These are phyloP conservation scores for Talaromyces verruculosus DNA, from an alignment of 2,329 filamentous ascomycete species.

Conservation along the genomic window DNA sequence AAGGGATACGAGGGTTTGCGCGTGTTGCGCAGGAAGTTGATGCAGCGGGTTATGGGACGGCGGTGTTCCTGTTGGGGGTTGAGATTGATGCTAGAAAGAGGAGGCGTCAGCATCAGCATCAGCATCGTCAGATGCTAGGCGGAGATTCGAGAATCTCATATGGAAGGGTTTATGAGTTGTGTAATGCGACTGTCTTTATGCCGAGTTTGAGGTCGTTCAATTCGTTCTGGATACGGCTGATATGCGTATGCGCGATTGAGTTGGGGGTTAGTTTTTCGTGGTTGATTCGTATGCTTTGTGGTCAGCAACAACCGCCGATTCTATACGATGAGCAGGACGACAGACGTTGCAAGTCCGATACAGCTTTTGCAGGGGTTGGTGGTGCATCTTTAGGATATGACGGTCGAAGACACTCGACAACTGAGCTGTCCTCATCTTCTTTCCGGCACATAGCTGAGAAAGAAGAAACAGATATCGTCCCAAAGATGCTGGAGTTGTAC, in stretches of 20 bases:
- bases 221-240: conserved; percentile 19
- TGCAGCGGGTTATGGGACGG: conserved; percentile 10
- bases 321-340: neutral
- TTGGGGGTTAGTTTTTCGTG: conserved; percentile 3
- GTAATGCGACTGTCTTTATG: conserved; percentile 16
- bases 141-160: too few relatives aligned
- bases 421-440: neutral
- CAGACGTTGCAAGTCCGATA: neutral
- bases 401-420: neutral
- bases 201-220: conserved; percentile 20
- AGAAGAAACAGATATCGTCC: neutral
- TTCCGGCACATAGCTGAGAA: neutral
- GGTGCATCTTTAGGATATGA: too few relatives aligned
- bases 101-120: neutral
- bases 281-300: conserved; percentile 14
- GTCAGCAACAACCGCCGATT: neutral
- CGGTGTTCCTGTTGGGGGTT: conserved; percentile 18
- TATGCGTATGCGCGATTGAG: conserved; percentile 19
- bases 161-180: neutral
- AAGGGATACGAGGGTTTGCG: conserved; percentile 8
- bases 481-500: conserved; percentile 3
- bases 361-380: neutral
- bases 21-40: conserved; percentile 13
- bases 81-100: conserved; percentile 8
- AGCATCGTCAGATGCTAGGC: neutral